phyloP scores from a whole-genome alignment of 1,139 yeast species.

The Hansenula lynferdii region DNA sequence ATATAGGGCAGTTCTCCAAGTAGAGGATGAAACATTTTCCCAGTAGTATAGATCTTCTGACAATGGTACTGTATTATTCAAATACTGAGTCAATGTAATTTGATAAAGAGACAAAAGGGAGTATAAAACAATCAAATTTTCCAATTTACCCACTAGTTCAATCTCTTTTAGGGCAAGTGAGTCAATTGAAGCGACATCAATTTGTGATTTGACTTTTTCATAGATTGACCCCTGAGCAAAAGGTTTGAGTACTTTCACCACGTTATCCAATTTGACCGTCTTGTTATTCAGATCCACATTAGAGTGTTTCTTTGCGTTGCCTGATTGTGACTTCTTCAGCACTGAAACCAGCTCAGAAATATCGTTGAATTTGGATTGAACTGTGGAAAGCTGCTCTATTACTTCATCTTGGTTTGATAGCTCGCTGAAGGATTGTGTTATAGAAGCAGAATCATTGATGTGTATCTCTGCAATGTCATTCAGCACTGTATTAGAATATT shows the following conservation, averaged over 20 bases:
- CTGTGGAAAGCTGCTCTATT: not conserved
- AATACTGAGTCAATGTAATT: slow-evolving; percentile 22
- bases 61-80: slow-evolving; percentile 27
- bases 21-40: slow-evolving; percentile 22
- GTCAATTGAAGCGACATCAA: not conserved
- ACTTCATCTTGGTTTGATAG: not conserved
- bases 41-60: slow-evolving; percentile 26
- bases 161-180: slow-evolving; percentile 12
- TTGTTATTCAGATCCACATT: slow-evolving; percentile 3
- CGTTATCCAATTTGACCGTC: slow-evolving; percentile 9
- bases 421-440: not conserved
- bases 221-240: slow-evolving; percentile 25
- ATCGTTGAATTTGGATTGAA: slow-evolving; percentile 7
- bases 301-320: not conserved
- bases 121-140: slow-evolving; percentile 24
- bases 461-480: slow-evolving; percentile 13
- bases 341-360: slow-evolving; percentile 2
- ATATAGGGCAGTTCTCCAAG: slow-evolving; percentile 25
- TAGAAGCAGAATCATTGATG: slow-evolving; percentile 3
- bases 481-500: slow-evolving; percentile 10
- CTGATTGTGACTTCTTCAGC: not conserved
- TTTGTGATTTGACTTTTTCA: slow-evolving; percentile 3
- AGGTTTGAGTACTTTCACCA: slow-evolving; percentile 16
- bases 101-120: slow-evolving; percentile 23
- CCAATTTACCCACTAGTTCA: slow-evolving; percentile 21